Conservation (phyloP, 2,329 filamentous ascomycete genomes). For the Colletotrichum orbiculare region DNA sequence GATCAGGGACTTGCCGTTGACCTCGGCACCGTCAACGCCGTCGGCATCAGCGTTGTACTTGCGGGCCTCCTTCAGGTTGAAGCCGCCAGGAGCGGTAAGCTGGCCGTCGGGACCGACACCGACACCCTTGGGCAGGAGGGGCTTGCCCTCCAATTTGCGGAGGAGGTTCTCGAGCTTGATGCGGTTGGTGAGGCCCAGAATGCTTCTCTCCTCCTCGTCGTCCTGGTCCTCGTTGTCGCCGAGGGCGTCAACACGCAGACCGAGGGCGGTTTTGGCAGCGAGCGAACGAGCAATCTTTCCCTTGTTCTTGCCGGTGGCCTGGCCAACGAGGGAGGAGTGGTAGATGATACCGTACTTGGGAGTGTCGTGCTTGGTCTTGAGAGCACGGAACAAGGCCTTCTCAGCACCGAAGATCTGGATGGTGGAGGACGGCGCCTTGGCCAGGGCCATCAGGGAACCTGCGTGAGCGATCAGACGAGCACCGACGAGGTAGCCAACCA, state of each 20-base stretch:
- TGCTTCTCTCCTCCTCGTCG: slow-evolving; percentile 89
- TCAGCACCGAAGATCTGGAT: slow-evolving; percentile 98
- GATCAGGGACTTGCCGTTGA: slow-evolving; percentile 53
- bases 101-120: slow-evolving; percentile 80
- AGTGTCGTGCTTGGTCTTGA: slow-evolving; percentile 99
- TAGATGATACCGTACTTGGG: slow-evolving; percentile 98
- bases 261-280: slow-evolving; percentile 91
- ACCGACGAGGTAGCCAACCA: slow-evolving; percentile 93
- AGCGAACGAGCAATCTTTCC: slow-evolving; percentile 98
- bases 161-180: slow-evolving; percentile 81
- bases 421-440: slow-evolving; percentile 94
- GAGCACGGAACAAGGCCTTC: slow-evolving; percentile 96
- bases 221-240: slow-evolving; percentile 71
- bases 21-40: slow-evolving; percentile 73
- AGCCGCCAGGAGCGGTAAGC: slow-evolving; percentile 75
- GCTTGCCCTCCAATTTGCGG: slow-evolving; percentile 88
- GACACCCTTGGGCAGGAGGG: slow-evolving; percentile 80
- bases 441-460: slow-evolving; percentile 92
- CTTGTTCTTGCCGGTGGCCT: slow-evolving; percentile 98
- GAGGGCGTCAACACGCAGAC: slow-evolving; percentile 89
- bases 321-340: slow-evolving; percentile 92
- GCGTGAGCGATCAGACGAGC: slow-evolving; percentile 95
- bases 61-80: slow-evolving; percentile 89
- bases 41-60: slow-evolving; percentile 97
- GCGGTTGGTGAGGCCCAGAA: slow-evolving; percentile 79